Percentiles rank a stretch among this genome's conserved stretches.
These are phyloP conservation scores for Leccinum laetum DNA, from an alignment of 1,284 basidiomycete species.

Conservation along the genomic window DNA sequence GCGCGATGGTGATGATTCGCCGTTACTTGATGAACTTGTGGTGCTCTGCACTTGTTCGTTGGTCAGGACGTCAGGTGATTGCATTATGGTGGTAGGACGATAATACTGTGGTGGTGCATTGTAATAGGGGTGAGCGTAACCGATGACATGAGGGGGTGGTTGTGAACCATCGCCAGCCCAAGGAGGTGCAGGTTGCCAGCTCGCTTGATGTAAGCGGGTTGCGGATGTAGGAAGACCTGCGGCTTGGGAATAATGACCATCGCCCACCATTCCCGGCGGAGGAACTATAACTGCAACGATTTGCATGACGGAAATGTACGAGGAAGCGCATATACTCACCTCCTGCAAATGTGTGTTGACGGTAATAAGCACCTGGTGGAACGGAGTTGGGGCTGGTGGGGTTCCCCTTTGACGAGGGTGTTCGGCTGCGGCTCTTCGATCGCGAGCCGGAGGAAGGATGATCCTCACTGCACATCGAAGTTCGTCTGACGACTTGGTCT, in stretches of 20 bases:
- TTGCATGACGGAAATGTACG: background rate
- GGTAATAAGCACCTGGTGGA: constrained; percentile 51
- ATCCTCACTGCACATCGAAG: constrained; percentile 37
- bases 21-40: constrained; percentile 21
- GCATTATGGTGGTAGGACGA: constrained; percentile 37
- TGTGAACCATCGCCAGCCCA: constrained; percentile 32
- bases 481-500: constrained; percentile 33
- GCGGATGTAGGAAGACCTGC: constrained; percentile 53
- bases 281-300: constrained; percentile 23
- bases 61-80: constrained; percentile 13
- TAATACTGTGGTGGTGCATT: constrained; percentile 48
- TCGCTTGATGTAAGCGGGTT: constrained; percentile 44
- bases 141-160: constrained; percentile 33
- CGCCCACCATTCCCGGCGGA: constrained; percentile 32
- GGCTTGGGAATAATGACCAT: constrained; percentile 34
- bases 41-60: constrained; percentile 20
- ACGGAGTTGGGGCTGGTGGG: constrained; percentile 26
- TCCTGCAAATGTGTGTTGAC: constrained; percentile 53
- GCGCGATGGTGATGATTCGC: constrained; percentile 30
- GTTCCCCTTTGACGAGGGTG: constrained; percentile 46
- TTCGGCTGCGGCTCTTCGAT: constrained; percentile 47
- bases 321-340: constrained; percentile 16
- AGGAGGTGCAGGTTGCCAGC: constrained; percentile 40
- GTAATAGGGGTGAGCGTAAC: constrained; percentile 46
- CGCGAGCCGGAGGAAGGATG: constrained; percentile 44